A percentile compares a stretch with the other conserved stretches of the same genome.
Conservation (phyloP, 2,329 filamentous ascomycete genomes). For the Rhytidhysteron rufulum region DNA sequence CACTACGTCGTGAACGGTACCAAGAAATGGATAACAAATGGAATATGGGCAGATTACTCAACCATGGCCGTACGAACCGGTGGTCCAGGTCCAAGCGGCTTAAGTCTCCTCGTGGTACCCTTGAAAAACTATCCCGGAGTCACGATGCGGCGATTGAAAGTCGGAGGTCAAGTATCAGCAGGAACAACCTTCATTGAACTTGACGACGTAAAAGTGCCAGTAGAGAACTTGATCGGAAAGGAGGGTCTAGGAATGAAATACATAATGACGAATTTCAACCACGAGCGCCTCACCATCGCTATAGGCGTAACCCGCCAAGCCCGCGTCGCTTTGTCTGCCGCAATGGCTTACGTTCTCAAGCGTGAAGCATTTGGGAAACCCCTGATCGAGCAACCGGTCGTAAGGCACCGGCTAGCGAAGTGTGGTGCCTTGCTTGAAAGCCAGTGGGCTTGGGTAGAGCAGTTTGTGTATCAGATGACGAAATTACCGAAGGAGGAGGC, state of each 20-base stretch:
- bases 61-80: slow-evolving; percentile 73
- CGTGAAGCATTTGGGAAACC: slow-evolving; percentile 65
- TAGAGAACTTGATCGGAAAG: slow-evolving; percentile 64
- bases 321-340: slow-evolving; percentile 56
- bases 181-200: slow-evolving; percentile 75
- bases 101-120: slow-evolving; percentile 67
- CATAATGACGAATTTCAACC: slow-evolving; percentile 77
- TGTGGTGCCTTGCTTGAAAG: slow-evolving; percentile 65
- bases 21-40: slow-evolving; percentile 65
- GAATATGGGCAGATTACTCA: slow-evolving; percentile 64
- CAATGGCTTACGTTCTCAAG: slow-evolving; percentile 62
- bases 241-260: slow-evolving; percentile 72
- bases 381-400: slow-evolving; percentile 70
- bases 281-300: slow-evolving; percentile 66
- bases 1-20: slow-evolving; percentile 69
- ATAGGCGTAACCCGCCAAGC: slow-evolving; percentile 62
- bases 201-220: slow-evolving; percentile 69
- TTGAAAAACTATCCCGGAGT: slow-evolving; percentile 66
- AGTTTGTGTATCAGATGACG: slow-evolving; percentile 65
- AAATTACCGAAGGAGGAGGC: slow-evolving; percentile 57
- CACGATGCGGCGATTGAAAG: slow-evolving; percentile 63
- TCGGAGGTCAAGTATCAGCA: slow-evolving; percentile 60
- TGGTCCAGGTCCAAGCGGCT: slow-evolving; percentile 57
- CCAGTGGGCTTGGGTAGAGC: slow-evolving; percentile 69
- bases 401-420: slow-evolving; percentile 69